These are phyloP conservation scores for Pseudonitzschia pungens DNA, from an alignment of 108 stramenopile species.

Conservation along the genomic window DNA sequence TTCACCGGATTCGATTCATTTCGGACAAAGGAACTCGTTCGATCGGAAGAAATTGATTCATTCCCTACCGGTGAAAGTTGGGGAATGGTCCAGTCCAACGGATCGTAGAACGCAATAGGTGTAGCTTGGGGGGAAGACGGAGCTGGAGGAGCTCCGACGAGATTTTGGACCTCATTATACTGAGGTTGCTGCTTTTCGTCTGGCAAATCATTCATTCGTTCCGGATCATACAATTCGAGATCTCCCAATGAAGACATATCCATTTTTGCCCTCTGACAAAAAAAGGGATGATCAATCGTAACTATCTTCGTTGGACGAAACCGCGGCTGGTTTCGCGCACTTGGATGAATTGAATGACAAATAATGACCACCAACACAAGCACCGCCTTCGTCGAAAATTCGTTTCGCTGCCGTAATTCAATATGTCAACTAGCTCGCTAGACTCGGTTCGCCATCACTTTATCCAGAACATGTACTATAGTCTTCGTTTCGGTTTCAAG, in stretches of 20 bases:
- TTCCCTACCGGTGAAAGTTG: background rate
- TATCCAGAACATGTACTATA: background rate
- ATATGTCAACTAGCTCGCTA: background rate
- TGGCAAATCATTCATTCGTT: too few species aligned
- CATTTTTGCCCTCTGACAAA: too few species aligned
- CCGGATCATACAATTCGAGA: too few species aligned
- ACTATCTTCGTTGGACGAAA: too few species aligned
- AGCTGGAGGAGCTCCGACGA: too few species aligned
- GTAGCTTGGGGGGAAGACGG: background rate
- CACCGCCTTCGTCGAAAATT: background rate
- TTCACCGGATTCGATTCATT: conserved; percentile 35
- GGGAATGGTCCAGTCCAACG: background rate
- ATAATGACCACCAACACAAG: too few species aligned
- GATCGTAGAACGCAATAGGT: background rate
- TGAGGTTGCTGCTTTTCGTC: too few species aligned
- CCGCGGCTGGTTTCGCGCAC: background rate
- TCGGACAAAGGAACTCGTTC: background rate
- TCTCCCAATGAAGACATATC: too few species aligned
- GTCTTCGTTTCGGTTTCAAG: too few species aligned
- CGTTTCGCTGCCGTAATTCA: background rate
- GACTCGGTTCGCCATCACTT: background rate
- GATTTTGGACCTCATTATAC: too few species aligned
- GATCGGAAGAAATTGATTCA: background rate
- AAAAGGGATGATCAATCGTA: too few species aligned
- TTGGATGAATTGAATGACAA: background rate